Percentiles rank a stretch among this genome's conserved stretches.
Conservation (phyloP, 306 rosid genomes). For the Rubus parviflorus region DNA sequence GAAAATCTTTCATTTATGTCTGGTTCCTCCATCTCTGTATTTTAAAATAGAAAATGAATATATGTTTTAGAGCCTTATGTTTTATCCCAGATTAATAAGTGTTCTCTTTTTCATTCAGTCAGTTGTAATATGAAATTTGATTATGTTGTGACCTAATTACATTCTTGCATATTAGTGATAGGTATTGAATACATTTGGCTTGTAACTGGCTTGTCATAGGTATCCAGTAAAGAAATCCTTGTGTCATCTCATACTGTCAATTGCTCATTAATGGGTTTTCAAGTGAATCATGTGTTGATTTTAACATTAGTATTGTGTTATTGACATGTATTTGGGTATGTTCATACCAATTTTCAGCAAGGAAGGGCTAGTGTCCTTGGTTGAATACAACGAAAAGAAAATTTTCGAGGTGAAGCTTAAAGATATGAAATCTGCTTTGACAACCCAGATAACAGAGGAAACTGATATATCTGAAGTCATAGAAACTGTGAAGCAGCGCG, state of each 20-base stretch:
- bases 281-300: background rate
- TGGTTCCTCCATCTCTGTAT: background rate
- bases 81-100: background rate
- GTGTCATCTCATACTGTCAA: background rate
- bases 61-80: background rate
- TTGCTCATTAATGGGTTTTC: background rate
- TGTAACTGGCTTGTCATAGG: background rate
- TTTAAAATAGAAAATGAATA: background rate
- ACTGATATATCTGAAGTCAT: conserved; percentile 91
- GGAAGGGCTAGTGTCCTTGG: conserved; percentile 88
- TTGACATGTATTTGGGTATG: conserved; percentile 14
- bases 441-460: conserved; percentile 91
- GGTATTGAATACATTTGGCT: background rate
- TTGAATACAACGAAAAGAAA: conserved; percentile 96
- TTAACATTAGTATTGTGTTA: background rate
- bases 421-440: conserved; percentile 94
- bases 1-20: background rate
- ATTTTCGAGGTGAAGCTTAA: conserved; percentile 90
- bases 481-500: conserved; percentile 89
- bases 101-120: background rate
- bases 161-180: background rate
- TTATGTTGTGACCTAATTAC: background rate
- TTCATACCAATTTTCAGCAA: conserved; percentile 52
- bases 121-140: background rate
- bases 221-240: background rate